These are phyloP conservation scores for Pseudozyma hubeiensis DNA, from an alignment of 1,284 basidiomycete genomes.

Conservation along the genomic window DNA sequence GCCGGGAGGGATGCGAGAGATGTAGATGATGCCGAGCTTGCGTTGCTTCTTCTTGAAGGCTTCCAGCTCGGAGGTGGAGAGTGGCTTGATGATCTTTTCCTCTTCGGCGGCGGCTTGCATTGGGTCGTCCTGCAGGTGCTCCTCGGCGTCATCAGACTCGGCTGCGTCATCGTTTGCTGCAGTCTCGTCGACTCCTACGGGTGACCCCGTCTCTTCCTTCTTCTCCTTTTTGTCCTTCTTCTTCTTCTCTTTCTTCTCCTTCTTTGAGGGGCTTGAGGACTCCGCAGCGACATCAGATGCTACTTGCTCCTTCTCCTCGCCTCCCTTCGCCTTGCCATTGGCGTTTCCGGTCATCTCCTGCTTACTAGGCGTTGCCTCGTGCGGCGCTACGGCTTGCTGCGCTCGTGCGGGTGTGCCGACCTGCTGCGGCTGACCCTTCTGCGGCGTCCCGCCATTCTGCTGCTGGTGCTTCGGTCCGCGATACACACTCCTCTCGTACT, in stretches of 20 bases:
- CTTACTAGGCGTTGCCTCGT: conserved; percentile 10
- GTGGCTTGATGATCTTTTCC: conserved; percentile 49
- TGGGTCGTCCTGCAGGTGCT: conserved; percentile 50
- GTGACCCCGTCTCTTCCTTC: conserved; percentile 62
- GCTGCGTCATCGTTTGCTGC: conserved; percentile 3
- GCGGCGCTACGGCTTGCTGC: conserved; percentile 5
- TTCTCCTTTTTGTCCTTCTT: conserved; percentile 28
- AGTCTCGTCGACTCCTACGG: not conserved
- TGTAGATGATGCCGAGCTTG: conserved; percentile 83
- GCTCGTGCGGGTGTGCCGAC: not conserved
- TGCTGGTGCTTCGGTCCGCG: conserved; percentile 40
- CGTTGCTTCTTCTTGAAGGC: conserved; percentile 61
- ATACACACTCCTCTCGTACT: conserved; percentile 64
- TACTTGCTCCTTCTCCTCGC: conserved; percentile 12
- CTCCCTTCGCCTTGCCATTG: conserved; percentile 37
- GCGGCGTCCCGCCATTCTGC: conserved; percentile 13
- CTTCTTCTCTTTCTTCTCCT: conserved; percentile 29
- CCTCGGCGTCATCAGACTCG: conserved; percentile 16
- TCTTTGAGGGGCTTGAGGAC: conserved; percentile 5
- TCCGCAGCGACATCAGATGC: not conserved
- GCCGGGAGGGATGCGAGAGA: conserved; percentile 96
- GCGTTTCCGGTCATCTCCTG: conserved; percentile 10
- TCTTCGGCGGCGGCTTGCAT: conserved; percentile 35
- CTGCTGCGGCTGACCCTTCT: conserved; percentile 19
- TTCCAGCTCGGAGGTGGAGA: conserved; percentile 55